phyloP scores from a whole-genome alignment of 371 early-diverging fungal species.

The Mortierella sp. region DNA sequence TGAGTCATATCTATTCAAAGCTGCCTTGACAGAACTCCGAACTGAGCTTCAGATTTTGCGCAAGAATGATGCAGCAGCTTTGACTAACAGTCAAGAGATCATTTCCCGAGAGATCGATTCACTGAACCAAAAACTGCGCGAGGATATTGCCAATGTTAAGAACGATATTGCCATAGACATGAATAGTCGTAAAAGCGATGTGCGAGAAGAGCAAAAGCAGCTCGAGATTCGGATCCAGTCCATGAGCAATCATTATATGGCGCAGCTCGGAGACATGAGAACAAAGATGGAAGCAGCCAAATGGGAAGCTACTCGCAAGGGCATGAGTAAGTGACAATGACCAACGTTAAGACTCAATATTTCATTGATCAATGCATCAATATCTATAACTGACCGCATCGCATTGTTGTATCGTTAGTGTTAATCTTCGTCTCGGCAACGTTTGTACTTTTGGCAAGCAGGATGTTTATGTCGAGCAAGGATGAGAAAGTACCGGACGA shows the following conservation, averaged over 20 bases:
- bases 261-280: constrained; percentile 84
- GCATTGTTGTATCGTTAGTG: constrained; percentile 7
- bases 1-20: constrained; percentile 81
- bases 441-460: constrained; percentile 49
- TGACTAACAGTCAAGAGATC: constrained; percentile 79
- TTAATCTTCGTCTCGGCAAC: constrained; percentile 49
- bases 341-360: not conserved
- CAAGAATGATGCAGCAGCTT: constrained; percentile 84
- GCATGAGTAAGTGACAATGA: constrained; percentile 63
- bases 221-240: constrained; percentile 89
- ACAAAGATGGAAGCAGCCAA: constrained; percentile 92
- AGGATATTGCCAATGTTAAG: constrained; percentile 83
- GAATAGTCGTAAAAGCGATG: constrained; percentile 90
- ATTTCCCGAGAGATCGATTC: constrained; percentile 87
- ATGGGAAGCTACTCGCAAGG: constrained; percentile 83
- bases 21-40: constrained; percentile 84
- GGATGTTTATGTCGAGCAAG: constrained; percentile 47
- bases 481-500: constrained; percentile 45
- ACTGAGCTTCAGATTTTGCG: constrained; percentile 90
- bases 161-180: constrained; percentile 91
- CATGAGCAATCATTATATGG: constrained; percentile 86
- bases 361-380: not conserved
- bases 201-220: constrained; percentile 80
- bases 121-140: constrained; percentile 78
- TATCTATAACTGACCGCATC: not conserved